Base-by-base conservation (phyloP, 2,329 filamentous ascomycete genomes). In the Penicillium sp. region DNA sequence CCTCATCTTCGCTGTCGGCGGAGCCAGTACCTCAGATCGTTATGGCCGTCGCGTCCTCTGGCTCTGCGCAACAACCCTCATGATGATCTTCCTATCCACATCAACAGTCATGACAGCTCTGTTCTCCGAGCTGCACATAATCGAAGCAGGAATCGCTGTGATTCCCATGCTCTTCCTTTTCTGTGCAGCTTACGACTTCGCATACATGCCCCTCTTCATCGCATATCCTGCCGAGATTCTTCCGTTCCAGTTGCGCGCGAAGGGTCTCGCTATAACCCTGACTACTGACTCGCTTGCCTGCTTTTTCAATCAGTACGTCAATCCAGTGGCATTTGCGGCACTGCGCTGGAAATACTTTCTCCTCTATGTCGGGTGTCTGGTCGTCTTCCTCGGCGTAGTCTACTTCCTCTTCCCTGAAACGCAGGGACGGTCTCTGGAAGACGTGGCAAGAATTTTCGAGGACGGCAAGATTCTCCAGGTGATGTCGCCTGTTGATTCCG, bases 321-420 rank as follows among this genome's bases (percentile, higher is more conserved):
- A 78, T 57, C 77, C 77, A 0, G 73, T 79, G 5, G 76, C 73
- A 0, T 70, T 80, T 51, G 58, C 66, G 1, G 66, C 58, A 0
- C 72, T 79, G 11, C 65, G 59, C 0, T 79, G 76, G 75, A 74
- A 69, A 48, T 79, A 78, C 56, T 79, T 76, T 46, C 70, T 74
- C 39, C 68, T 79, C 10, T 79, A 74, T 50, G 68, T 72, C 55
- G 72, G 70, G 9, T 73, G 75, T 37, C 43, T 78, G 19, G 63
- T 61, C 1, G 54, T 69, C 3, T 65, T 74, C 11, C 51, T 77
- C 2, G 53, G 21, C 16, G 46, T 52, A 27, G 49, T 59, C 5
- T 59, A 59, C 50, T 59, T 59, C 46, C 29, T 59, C 16, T 59
- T 56, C 47, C 57, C 57, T 2, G 53, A 59, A 22, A 59, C 57